Conservation (phyloP, 306 rosid species). For the Cicer arietinum region DNA sequence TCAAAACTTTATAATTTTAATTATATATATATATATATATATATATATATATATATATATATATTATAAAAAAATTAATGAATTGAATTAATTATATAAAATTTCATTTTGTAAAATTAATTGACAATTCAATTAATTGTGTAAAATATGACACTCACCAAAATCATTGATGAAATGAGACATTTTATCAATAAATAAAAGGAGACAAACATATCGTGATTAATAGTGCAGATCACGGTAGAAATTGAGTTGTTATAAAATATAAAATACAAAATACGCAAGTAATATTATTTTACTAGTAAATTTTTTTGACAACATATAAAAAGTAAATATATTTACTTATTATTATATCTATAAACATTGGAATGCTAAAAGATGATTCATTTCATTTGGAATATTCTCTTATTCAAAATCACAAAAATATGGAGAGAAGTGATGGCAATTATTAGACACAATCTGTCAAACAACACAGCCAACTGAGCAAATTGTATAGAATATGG, state of each 20-base stretch:
- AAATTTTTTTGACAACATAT: too few relatives aligned
- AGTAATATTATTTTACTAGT: too few relatives aligned
- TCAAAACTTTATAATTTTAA: too few relatives aligned
- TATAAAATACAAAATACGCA: too few relatives aligned
- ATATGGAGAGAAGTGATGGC: neutral
- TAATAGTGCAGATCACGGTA: too few relatives aligned
- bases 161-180: neutral
- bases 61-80: neutral
- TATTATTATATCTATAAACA: neutral
- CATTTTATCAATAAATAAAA: too few relatives aligned
- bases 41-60: neutral
- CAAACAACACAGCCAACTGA: neutral
- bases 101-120: neutral
- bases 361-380: neutral
- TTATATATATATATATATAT: neutral
- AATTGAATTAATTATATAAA: neutral
- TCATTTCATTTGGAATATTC: neutral
- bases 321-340: neutral
- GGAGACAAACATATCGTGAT: too few relatives aligned
- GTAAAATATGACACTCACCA: neutral
- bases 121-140: neutral
- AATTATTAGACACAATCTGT: constrained; percentile 37
- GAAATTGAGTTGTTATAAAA: too few relatives aligned
- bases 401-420: neutral
- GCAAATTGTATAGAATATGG: neutral